These are phyloP conservation scores for Astraeus odoratus DNA, from an alignment of 768 basidiomycete genomes.

Conservation along the genomic window DNA sequence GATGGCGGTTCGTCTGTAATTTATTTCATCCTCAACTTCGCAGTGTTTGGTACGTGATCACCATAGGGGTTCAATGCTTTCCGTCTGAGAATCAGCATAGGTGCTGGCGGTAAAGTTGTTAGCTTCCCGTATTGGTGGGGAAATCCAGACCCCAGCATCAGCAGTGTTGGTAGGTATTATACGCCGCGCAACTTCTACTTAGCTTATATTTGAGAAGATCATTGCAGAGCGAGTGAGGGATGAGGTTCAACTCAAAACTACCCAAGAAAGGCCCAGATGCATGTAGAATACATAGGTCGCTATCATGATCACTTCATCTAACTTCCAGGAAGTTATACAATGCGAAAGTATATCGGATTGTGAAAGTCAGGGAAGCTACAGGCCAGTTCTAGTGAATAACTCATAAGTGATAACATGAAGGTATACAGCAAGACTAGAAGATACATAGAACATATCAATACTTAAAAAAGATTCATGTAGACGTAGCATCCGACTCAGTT, in stretches of 20 bases:
- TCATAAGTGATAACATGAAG: slow-evolving; percentile 18
- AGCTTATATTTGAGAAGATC: not conserved
- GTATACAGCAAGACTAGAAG: slow-evolving; percentile 29
- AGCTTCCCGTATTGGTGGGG: slow-evolving; percentile 43
- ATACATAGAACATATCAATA: slow-evolving; percentile 16
- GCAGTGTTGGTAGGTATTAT: slow-evolving; percentile 8
- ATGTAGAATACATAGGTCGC: too few species aligned
- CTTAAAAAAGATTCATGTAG: slow-evolving; percentile 17
- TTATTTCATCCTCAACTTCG: slow-evolving; percentile 40
- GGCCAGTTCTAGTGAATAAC: not conserved
- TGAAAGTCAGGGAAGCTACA: too few species aligned
- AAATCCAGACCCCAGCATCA: slow-evolving; percentile 15
- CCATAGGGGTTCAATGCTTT: slow-evolving; percentile 12
- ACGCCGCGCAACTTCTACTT: not conserved
- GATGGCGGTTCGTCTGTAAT: slow-evolving; percentile 45
- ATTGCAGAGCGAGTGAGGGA: slow-evolving; percentile 1
- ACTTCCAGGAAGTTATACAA: too few species aligned
- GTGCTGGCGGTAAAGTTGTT: slow-evolving; percentile 37
- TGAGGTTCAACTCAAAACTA: too few species aligned
- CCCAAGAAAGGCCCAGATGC: too few species aligned
- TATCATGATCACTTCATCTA: too few species aligned
- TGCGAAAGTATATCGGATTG: too few species aligned
- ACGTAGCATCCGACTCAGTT: slow-evolving; percentile 18
- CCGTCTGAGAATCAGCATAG: slow-evolving; percentile 24
- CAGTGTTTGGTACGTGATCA: slow-evolving; percentile 24